Percentiles rank a stretch among this genome's conserved stretches.
These are phyloP conservation scores for Fonsecaea pedrosoi DNA, from an alignment of 2,329 filamentous ascomycete genomes.

Conservation along the genomic window DNA sequence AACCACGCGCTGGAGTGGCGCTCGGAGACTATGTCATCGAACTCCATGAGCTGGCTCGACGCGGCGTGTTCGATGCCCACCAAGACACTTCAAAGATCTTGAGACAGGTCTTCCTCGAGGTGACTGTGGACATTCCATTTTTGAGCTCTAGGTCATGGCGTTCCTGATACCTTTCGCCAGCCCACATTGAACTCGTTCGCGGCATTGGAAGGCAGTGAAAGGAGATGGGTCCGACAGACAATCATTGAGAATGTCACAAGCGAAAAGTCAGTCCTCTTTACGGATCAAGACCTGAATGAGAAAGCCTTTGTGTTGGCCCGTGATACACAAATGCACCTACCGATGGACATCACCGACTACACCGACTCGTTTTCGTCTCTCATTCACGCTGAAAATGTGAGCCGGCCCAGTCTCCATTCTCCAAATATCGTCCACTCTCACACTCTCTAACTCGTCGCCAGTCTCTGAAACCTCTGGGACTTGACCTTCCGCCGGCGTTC, in stretches of 20 bases:
- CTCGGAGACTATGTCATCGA: slow-evolving; percentile 20
- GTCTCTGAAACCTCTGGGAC: slow-evolving; percentile 17
- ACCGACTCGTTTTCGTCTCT: slow-evolving; percentile 25
- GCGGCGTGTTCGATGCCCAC: slow-evolving; percentile 12
- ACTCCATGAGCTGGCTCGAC: slow-evolving; percentile 6
- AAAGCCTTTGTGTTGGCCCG: slow-evolving; percentile 44
- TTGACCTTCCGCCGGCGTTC: slow-evolving; percentile 17
- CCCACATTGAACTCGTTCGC: slow-evolving; percentile 17
- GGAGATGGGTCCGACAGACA: slow-evolving; percentile 1
- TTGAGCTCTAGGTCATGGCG: neutral
- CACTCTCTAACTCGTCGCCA: neutral
- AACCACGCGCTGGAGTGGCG: slow-evolving; percentile 16
- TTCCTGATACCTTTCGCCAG: neutral
- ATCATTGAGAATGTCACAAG: slow-evolving; percentile 11
- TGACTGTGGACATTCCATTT: neutral
- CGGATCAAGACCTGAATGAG: slow-evolving; percentile 63
- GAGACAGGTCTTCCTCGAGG: slow-evolving; percentile 15
- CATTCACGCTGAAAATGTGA: slow-evolving; percentile 22
- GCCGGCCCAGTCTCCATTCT: neutral
- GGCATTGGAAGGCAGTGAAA: neutral
- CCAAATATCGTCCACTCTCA: neutral
- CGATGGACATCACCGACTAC: slow-evolving; percentile 23
- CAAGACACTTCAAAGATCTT: neutral
- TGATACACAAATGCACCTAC: slow-evolving; percentile 17
- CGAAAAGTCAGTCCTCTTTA: slow-evolving; percentile 7